Conservation (phyloP, 169 alveolate genomes). For the Plasmodium falciparum region DNA sequence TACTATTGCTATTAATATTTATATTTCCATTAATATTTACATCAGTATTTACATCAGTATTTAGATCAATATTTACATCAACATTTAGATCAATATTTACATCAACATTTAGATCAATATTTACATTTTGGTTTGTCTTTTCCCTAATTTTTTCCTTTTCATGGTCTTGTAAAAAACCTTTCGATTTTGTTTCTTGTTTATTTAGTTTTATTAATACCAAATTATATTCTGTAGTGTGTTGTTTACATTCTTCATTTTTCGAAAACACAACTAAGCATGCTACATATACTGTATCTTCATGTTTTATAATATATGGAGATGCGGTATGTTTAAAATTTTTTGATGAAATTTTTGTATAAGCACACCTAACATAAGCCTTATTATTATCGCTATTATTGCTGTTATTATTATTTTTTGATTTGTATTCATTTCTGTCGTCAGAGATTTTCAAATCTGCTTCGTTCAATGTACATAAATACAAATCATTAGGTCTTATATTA, state of each 20-base stretch:
- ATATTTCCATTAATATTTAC: neutral
- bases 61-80: too few relatives aligned
- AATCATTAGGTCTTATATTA: conserved; percentile 45
- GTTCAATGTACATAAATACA: conserved; percentile 50
- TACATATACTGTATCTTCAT: conserved; percentile 21
- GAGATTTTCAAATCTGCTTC: conserved; percentile 3
- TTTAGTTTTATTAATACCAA: conserved; percentile 46
- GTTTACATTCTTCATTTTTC: conserved; percentile 34
- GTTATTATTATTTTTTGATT: neutral
- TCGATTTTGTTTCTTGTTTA: conserved; percentile 22
- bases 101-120: neutral
- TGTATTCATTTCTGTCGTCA: neutral
- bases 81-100: neutral
- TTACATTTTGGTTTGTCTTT: neutral
- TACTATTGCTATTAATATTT: neutral
- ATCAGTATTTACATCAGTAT: too few relatives aligned
- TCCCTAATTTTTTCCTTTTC: neutral
- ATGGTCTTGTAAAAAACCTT: too few relatives aligned
- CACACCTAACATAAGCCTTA: conserved; percentile 24
- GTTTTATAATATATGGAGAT: conserved; percentile 32
- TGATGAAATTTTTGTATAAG: conserved; percentile 38
- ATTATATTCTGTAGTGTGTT: conserved; percentile 42
- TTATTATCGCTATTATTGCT: neutral
- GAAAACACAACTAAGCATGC: conserved; percentile 41
- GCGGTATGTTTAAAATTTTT: conserved; percentile 48